Percentiles rank a stretch among this genome's conserved stretches.
Conservation (phyloP, 192 early-diverging fungal genomes). For the Globomyces pollinis-pini region DNA sequence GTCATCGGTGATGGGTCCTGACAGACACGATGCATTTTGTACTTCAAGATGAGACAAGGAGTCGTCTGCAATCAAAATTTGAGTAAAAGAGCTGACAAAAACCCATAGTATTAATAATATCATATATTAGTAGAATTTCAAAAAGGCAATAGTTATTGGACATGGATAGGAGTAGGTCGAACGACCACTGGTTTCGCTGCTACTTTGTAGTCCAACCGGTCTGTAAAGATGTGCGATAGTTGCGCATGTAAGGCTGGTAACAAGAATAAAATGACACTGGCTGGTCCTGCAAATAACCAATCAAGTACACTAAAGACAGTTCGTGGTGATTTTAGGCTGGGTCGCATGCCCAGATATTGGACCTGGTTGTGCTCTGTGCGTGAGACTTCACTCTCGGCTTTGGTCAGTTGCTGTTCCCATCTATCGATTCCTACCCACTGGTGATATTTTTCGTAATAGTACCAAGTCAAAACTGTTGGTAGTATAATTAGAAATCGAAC, state of each 20-base stretch:
- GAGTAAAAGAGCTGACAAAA: no score
- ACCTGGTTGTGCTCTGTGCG: no score
- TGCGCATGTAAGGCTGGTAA: conserved; percentile 45
- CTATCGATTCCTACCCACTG: conserved; percentile 40
- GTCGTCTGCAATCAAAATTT: no score
- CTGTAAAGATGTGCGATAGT: conserved; percentile 42
- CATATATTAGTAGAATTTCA: no score
- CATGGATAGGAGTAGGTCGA: no score
- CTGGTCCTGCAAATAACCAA: conserved; percentile 28
- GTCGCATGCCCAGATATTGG: conserved; percentile 35
- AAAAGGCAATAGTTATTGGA: neutral
- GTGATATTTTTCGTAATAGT: conserved; percentile 47
- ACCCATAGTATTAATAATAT: no score
- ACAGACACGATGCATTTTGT: no score
- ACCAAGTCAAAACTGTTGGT: conserved; percentile 34
- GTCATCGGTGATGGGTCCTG: no score
- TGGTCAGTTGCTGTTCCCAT: conserved; percentile 33
- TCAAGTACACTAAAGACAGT: conserved; percentile 25
- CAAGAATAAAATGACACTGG: conserved; percentile 37
- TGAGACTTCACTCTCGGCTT: no score
- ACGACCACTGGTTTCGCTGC: conserved; percentile 49
- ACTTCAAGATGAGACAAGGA: no score
- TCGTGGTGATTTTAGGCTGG: conserved; percentile 22
- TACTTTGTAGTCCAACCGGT: conserved; percentile 47
- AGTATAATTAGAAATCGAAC: conserved; percentile 27